phyloP scores from a whole-genome alignment of 768 basidiomycete genomes.

The Macrolepiota dolichaula region DNA sequence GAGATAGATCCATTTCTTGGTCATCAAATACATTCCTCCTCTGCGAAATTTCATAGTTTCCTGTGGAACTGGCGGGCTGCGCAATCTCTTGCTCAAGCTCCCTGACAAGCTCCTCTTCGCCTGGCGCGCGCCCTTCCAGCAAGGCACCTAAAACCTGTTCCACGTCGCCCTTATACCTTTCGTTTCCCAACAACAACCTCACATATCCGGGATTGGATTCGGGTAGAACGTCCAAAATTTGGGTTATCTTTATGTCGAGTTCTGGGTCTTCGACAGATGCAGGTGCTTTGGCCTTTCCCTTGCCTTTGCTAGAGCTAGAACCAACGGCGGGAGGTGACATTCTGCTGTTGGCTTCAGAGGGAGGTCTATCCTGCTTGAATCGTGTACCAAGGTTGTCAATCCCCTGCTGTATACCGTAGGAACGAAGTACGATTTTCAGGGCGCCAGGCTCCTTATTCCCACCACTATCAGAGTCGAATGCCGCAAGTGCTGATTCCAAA shows the following conservation, averaged over 20 bases:
- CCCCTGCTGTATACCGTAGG: constrained; percentile 46
- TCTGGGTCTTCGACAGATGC: constrained; percentile 31
- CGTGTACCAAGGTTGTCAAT: constrained; percentile 33
- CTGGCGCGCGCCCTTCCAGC: constrained; percentile 69
- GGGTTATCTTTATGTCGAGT: constrained; percentile 56
- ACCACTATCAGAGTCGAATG: constrained; percentile 27
- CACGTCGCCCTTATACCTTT: constrained; percentile 47
- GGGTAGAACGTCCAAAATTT: constrained; percentile 77
- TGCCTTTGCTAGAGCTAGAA: constrained; percentile 29
- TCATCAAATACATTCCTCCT: constrained; percentile 77
- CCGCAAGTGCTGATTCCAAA: constrained; percentile 48
- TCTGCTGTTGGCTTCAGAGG: not conserved
- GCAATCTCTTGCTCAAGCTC: constrained; percentile 5
- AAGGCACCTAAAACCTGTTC: constrained; percentile 68
- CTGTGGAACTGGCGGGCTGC: not conserved
- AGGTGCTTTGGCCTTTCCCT: constrained; percentile 34
- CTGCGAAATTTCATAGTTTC: constrained; percentile 30
- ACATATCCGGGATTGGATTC: constrained; percentile 56
- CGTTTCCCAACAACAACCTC: constrained; percentile 48
- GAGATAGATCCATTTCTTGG: constrained; percentile 60
- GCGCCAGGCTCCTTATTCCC: constrained; percentile 45
- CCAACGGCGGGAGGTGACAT: not conserved
- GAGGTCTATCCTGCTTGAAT: constrained; percentile 9
- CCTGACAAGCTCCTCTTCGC: constrained; percentile 22
- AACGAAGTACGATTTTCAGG: constrained; percentile 60